phyloP scores from a whole-genome alignment of 768 basidiomycete species.

The Lentinula edodes region DNA sequence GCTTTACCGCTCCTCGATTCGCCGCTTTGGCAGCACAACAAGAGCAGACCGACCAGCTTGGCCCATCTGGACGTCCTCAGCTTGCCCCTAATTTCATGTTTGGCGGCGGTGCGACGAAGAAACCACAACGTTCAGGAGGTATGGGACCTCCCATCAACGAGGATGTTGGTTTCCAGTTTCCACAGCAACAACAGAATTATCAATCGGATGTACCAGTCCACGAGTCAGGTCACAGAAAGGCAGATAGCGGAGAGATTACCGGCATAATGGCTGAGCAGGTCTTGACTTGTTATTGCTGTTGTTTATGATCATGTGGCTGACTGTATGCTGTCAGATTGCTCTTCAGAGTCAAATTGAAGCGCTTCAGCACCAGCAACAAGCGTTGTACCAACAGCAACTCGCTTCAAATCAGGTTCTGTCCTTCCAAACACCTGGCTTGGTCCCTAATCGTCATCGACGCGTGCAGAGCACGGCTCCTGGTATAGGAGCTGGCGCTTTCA shows the following conservation, averaged over 20 bases:
- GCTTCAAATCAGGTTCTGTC: constrained; percentile 83
- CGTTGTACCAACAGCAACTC: constrained; percentile 84
- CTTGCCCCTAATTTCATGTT: constrained; percentile 92
- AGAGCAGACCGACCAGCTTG: constrained; percentile 56
- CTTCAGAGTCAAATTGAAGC: constrained; percentile 88
- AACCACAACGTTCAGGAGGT: constrained; percentile 41
- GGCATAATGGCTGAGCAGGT: constrained; percentile 98
- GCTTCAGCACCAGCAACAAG: constrained; percentile 86
- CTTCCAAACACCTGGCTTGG: constrained; percentile 72
- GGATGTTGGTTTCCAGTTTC: constrained; percentile 78
- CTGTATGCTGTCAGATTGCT: constrained; percentile 54
- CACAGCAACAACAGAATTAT: constrained; percentile 54
- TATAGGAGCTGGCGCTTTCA: constrained; percentile 38
- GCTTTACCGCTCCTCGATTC: constrained; percentile 86
- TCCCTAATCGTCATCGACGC: constrained; percentile 70
- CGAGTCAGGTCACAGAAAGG: constrained; percentile 45
- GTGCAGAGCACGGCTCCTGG: constrained; percentile 82
- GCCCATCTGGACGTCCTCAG: constrained; percentile 80
- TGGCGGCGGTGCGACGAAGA: constrained; percentile 47
- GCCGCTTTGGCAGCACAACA: constrained; percentile 73
- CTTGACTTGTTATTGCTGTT: constrained; percentile 12
- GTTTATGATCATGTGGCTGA: constrained; percentile 1
- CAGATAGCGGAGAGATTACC: constrained; percentile 70
- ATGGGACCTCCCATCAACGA: constrained; percentile 75
- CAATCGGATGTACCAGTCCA: constrained; percentile 21